phyloP scores from a whole-genome alignment of 2,329 filamentous ascomycete genomes.

The Ophiocordyceps camponoti-leonardi region DNA sequence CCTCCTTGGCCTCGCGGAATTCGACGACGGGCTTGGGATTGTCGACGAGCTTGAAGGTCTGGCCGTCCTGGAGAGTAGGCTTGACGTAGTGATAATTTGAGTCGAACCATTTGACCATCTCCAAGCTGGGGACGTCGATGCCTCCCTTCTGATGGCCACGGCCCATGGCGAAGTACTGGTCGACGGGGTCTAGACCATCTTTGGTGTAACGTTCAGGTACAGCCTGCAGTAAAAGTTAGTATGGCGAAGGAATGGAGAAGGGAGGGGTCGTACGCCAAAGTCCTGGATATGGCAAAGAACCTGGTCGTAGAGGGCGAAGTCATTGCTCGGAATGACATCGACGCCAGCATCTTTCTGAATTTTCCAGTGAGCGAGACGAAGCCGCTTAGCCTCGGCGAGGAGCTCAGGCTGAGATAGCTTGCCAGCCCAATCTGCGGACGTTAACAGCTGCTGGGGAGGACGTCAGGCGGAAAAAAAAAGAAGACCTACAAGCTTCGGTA shows the following conservation, averaged over 20 bases:
- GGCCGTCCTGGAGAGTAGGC: constrained; percentile 92
- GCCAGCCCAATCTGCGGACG: constrained; percentile 53
- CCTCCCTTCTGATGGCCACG: constrained; percentile 93
- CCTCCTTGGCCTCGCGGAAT: constrained; percentile 96
- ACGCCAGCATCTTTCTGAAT: constrained; percentile 98
- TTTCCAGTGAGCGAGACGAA: constrained; percentile 95
- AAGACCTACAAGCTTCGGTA: constrained; percentile 68
- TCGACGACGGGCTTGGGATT: constrained; percentile 88
- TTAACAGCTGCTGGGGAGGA: constrained; percentile 6
- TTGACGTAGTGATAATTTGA: constrained; percentile 99
- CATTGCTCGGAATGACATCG: constrained; percentile 96
- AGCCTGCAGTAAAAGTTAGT: constrained; percentile 34
- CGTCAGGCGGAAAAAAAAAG: constrained; percentile 7
- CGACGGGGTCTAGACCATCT: constrained; percentile 71
- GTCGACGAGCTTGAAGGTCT: constrained; percentile 77
- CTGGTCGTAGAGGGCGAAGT: constrained; percentile 98
- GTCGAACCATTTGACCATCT: constrained; percentile 99
- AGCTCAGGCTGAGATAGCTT: constrained; percentile 89
- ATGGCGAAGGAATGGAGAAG: neutral
- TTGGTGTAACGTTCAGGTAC: constrained; percentile 87
- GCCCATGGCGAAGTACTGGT: constrained; percentile 99
- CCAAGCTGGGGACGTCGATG: constrained; percentile 81
- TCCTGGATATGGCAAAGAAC: constrained; percentile 96
- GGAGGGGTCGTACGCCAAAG: constrained; percentile 58
- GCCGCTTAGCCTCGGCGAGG: constrained; percentile 86